Percentiles rank a stretch among this genome's conserved stretches.
These are phyloP conservation scores for Hanseniaspora jakobsenii DNA, from an alignment of 805 yeast species.

Conservation along the genomic window DNA sequence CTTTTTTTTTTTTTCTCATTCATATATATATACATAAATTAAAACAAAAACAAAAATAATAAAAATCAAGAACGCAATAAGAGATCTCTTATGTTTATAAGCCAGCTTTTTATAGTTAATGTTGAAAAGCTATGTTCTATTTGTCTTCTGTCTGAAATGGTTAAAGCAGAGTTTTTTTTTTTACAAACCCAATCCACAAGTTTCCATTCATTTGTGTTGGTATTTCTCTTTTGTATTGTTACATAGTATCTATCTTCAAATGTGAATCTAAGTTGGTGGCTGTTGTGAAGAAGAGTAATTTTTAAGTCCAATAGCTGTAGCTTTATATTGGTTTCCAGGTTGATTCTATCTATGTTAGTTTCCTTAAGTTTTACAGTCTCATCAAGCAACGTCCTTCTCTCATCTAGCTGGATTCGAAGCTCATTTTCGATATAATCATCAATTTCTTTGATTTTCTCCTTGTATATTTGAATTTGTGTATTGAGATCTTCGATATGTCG, in stretches of 20 bases:
- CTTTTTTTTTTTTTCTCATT: too few species aligned
- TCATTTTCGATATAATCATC: constrained; percentile 13
- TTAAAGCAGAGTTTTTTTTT: background rate
- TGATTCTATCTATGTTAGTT: background rate
- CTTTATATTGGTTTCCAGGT: background rate
- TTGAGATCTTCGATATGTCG: too few species aligned
- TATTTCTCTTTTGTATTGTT: background rate
- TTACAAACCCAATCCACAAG: constrained; percentile 5
- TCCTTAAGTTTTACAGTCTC: background rate
- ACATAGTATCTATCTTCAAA: constrained; percentile 7
- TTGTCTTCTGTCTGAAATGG: constrained; percentile 2
- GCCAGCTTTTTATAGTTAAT: constrained; percentile 10
- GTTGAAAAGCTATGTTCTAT: constrained; percentile 4
- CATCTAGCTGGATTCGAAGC: constrained; percentile 13
- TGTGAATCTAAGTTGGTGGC: background rate
- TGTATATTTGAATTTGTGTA: too few species aligned
- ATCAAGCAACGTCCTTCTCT: constrained; percentile 8
- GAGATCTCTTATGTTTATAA: constrained; percentile 7
- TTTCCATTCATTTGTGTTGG: background rate
- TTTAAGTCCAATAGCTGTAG: background rate
- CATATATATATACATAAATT: too few species aligned
- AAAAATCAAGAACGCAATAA: background rate
- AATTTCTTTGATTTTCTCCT: too few species aligned
- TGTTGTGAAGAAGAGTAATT: background rate
- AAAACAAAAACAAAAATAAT: background rate